Conservation (phyloP, 805 yeast species). For the Sungouiella thailandica region DNA sequence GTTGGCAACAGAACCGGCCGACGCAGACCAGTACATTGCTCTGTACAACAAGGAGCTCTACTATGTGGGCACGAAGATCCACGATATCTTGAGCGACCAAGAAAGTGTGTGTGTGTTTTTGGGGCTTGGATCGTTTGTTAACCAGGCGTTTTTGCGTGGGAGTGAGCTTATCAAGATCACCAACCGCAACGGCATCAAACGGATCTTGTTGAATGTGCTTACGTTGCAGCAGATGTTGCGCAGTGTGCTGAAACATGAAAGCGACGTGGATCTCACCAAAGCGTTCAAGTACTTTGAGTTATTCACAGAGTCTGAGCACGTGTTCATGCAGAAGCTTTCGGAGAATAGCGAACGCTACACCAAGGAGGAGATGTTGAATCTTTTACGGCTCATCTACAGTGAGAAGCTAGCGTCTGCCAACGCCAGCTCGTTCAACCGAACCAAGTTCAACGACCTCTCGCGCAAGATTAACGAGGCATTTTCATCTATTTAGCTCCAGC, state of each 20-base stretch:
- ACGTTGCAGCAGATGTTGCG: slow-evolving; percentile 68
- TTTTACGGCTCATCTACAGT: slow-evolving; percentile 50
- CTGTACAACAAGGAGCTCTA: slow-evolving; percentile 47
- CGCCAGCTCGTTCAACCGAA: slow-evolving; percentile 33
- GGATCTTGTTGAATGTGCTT: slow-evolving; percentile 54
- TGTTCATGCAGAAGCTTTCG: slow-evolving; percentile 37
- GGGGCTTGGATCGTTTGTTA: slow-evolving; percentile 51
- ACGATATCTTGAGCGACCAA: slow-evolving; percentile 24
- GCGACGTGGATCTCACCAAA: slow-evolving; percentile 47
- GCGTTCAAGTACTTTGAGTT: slow-evolving; percentile 54
- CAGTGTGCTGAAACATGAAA: slow-evolving; percentile 48
- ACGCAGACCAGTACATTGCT: slow-evolving; percentile 52
- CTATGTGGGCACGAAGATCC: slow-evolving; percentile 39
- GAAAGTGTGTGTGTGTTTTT: slow-evolving; percentile 28
- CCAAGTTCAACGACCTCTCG: slow-evolving; percentile 35
- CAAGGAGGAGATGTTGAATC: slow-evolving; percentile 43
- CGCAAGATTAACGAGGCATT: slow-evolving; percentile 19
- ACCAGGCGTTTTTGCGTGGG: slow-evolving; percentile 47
- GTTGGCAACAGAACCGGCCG: slow-evolving; percentile 53
- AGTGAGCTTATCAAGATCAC: slow-evolving; percentile 46
- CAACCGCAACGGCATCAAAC: slow-evolving; percentile 55
- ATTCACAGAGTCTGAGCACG: slow-evolving; percentile 46
- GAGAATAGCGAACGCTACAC: slow-evolving; percentile 32
- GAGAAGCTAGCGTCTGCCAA: slow-evolving; percentile 37
- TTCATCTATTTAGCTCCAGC: too few species aligned